Base-by-base conservation (phyloP, 2,329 filamentous ascomycete genomes). In the Alternaria burnsii region DNA sequence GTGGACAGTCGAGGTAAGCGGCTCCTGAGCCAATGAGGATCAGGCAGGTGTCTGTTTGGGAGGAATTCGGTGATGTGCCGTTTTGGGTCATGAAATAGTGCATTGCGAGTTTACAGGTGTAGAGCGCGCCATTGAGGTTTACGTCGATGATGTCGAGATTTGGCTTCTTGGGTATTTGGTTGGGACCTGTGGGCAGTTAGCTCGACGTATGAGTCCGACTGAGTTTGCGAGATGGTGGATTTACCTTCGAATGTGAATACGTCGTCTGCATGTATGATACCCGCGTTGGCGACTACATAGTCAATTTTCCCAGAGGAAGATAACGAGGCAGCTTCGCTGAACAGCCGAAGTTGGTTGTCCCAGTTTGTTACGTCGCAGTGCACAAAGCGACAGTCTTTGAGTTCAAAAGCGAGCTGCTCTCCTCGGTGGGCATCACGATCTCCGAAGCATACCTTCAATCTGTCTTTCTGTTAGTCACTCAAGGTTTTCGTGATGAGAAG, bases 221-320 rank as follows among this genome's bases (percentile, higher is more conserved):
- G 26, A 18, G 28, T 8, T 16, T 36, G 14, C 18, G 26, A 16
- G 47, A 40, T 9, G n/a, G 36, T 42, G 30, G 34, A 22, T 42
- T 5, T 22, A 63, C 60, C 58, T 6, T 61, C 26, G 24, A 56
- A 64, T n/a, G 24, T 20, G 52, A 58, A 64, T 7, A 64, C 51
- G 7, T 64, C 55, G 36, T 64, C 61, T 5, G 52, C n/a, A 3
- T 32, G 26, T 12, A 55, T 36, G 30, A 64, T 59, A 3, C 61
- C 61, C n/a, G 61, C 61, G 30, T 64, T 64, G 2, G 61, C 61
- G 47, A 64, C 30, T 12, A 62, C 61, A 10, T 52, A 55, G 41
- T 64, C 32, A 12, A 58, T 42, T 6, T 52, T 51, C 4, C 41
- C 11, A n/a, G 38, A 30, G 8, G 47, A 6, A 10, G 38, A 54